Evolutionary conservation across 139 green algal genomes (phyloP).

Genomic region (Bryopsis sp.): DNA sequence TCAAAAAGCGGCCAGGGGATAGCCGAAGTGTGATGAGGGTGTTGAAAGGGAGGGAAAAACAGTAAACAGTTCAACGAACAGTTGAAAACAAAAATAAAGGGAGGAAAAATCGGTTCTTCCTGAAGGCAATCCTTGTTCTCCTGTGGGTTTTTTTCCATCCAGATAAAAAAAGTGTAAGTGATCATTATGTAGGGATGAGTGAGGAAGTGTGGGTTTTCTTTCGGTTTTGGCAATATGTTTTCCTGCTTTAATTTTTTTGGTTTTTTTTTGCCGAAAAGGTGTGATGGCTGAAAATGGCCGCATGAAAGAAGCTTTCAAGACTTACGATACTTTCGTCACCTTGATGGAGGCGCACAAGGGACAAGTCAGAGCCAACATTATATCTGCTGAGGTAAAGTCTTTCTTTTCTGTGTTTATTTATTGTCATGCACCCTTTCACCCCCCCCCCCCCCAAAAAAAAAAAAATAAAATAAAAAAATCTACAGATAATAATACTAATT

Average conservation of each 20-base stretch:
- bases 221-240: background rate
- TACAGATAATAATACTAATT: too few species aligned
- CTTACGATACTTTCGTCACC: background rate
- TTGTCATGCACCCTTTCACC: too few species aligned
- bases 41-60: too few species aligned
- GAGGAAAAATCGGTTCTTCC: background rate
- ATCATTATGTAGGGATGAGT: background rate
- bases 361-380: background rate
- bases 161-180: background rate
- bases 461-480: too few species aligned
- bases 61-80: too few species aligned
- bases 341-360: background rate
- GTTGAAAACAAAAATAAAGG: too few species aligned
- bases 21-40: too few species aligned
- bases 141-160: background rate
- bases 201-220: background rate
- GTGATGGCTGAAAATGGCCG: background rate
- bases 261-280: background rate
- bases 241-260: background rate
- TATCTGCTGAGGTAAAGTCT: background rate
- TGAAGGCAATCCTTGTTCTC: background rate
- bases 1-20: too few species aligned
- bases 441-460: too few species aligned
- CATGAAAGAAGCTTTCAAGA: background rate
- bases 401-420: background rate